Evolutionary conservation across 306 rosid genomes (phyloP), one percentile per base, ranked within the genome.

Genomic region (Quercus agrifolia): DNA sequence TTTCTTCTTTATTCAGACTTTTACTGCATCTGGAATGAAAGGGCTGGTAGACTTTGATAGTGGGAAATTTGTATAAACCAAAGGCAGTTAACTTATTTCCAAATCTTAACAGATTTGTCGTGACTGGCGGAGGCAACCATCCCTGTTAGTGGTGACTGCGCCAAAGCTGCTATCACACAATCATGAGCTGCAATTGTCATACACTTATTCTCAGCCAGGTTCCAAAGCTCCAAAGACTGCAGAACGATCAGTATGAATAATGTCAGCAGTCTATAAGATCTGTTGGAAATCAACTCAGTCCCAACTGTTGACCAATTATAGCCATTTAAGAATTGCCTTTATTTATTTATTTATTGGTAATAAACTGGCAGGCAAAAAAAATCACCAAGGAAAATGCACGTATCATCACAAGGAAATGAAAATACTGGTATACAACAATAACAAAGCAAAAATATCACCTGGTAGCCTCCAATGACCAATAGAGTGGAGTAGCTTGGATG

Each of bases 161-260:
- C 94, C 84, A 94, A 78, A n/a, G 98, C 89, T 5, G 98, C 87
- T 78, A 94, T 92, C 70, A 87, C 85, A 63, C 92, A 79, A 74
- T 94, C 97, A 23, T 94, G 98, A 35, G 97, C 97, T 4, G 86
- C 55, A 63, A 92, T 84, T 10, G 96, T 80, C 98, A 92, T 92
- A 52, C 92, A 83, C 83, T 85, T 91, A 64, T 94, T 94, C 86
- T 88, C 97, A 1, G 91, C 87, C 90, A 88, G 73, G 87, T 92
- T 85, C 98, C 98, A 94, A 23, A 94, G 87, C 87, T 94, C 98
- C 88, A 94, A 72, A 7, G 94, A 84, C 98, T 94, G 97, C 86
- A 41, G 90, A 83, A 15, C 25, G 81, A 71, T 78, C 10, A 63
- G 66, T 31, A 51, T 63, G 27, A n/a, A 82, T 55, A 71, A 66